phyloP scores from a whole-genome alignment of 139 green algal species.

The Haematococcus sp. region DNA sequence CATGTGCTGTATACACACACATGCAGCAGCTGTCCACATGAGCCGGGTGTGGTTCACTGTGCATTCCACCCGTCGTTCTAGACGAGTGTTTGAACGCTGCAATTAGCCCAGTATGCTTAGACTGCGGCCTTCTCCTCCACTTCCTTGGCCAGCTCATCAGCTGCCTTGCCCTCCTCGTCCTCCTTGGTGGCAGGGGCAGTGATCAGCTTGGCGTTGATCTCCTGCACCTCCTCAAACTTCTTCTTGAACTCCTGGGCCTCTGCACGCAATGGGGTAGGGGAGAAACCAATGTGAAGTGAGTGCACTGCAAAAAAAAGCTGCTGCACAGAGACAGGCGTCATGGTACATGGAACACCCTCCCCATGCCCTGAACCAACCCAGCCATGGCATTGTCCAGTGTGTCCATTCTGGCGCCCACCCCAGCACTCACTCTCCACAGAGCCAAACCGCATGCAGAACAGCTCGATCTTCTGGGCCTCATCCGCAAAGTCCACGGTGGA shows the following conservation, averaged over 20 bases:
- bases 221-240: slow-evolving; percentile 69
- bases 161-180: slow-evolving; percentile 1
- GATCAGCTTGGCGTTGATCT: slow-evolving; percentile 58
- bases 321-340: too few relatives aligned
- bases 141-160: slow-evolving; percentile 18
- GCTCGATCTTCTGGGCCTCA: slow-evolving; percentile 80
- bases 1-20: too few relatives aligned
- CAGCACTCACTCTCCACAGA: slow-evolving; percentile 58
- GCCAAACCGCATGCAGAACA: slow-evolving; percentile 94
- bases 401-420: background rate
- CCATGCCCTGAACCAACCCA: background rate
- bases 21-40: too few relatives aligned
- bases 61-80: too few relatives aligned
- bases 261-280: slow-evolving; percentile 21
- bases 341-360: too few relatives aligned
- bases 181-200: background rate
- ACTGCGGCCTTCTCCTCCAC: slow-evolving; percentile 21
- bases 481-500: slow-evolving; percentile 93
- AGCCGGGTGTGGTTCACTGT: too few relatives aligned
- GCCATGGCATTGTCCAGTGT: too few relatives aligned
- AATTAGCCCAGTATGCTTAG: too few relatives aligned
- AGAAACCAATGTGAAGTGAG: too few relatives aligned
- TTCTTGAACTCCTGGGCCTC: slow-evolving; percentile 81
- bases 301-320: too few relatives aligned
- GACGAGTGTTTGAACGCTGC: too few relatives aligned